These are phyloP conservation scores for Aristolochia californica DNA, from an alignment of 164 flowering plant genomes.

Conservation along the genomic window DNA sequence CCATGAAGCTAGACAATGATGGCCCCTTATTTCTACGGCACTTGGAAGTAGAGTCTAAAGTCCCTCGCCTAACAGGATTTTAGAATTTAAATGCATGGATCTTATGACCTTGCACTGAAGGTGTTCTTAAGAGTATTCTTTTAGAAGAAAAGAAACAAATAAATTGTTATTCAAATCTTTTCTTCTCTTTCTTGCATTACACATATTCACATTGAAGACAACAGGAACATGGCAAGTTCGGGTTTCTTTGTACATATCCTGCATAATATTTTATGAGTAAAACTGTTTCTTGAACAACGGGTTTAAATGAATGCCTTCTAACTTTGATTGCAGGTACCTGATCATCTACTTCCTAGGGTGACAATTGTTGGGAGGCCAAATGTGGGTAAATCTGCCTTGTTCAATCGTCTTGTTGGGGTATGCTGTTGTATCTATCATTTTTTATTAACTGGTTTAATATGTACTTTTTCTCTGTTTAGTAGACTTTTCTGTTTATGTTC, in stretches of 20 bases:
- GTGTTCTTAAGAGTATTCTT: no score
- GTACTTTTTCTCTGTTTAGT: no score
- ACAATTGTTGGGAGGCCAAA: slow-evolving; percentile 97
- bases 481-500: no score
- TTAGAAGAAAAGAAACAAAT: neutral
- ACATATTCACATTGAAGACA: neutral
- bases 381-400: slow-evolving; percentile 97
- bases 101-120: no score
- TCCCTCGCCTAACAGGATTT: no score
- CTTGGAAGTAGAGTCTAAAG: no score
- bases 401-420: slow-evolving; percentile 98
- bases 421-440: slow-evolving; percentile 1
- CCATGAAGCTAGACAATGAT: no score
- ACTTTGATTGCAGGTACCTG: slow-evolving; percentile 57
- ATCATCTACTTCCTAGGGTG: slow-evolving; percentile 80
- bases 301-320: slow-evolving; percentile 1
- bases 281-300: neutral
- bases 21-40: no score
- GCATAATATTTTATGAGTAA: neutral
- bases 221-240: neutral
- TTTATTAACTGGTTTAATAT: neutral
- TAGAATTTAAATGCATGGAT: no score
- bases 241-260: neutral
- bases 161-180: neutral
- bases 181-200: neutral